phyloP scores from a whole-genome alignment of 805 yeast genomes.

The Danielia reshetovae region DNA sequence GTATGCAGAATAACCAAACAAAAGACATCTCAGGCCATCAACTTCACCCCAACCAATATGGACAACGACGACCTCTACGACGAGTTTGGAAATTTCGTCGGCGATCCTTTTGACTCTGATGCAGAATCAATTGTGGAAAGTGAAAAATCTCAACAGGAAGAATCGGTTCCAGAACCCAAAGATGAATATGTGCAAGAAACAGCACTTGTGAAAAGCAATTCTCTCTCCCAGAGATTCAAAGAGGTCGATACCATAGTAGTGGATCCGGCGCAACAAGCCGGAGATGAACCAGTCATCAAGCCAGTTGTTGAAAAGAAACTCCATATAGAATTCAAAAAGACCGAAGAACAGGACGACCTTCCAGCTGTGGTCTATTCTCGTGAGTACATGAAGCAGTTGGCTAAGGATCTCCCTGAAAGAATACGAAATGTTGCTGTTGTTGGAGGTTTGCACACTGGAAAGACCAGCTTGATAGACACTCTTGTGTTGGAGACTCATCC shows the following conservation, averaged over 20 bases:
- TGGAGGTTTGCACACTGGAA: slow-evolving; percentile 85
- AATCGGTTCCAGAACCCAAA: slow-evolving; percentile 14
- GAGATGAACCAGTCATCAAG: slow-evolving; percentile 59
- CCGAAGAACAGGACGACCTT: slow-evolving; percentile 24
- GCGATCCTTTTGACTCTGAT: slow-evolving; percentile 47
- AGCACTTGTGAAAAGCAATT: slow-evolving; percentile 1
- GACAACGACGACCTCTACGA: slow-evolving; percentile 68
- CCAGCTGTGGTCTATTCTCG: slow-evolving; percentile 63
- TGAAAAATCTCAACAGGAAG: slow-evolving; percentile 15
- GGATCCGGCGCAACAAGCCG: slow-evolving; percentile 13
- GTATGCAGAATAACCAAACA: no score
- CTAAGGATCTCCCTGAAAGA: slow-evolving; percentile 52
- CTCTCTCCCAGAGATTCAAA: slow-evolving; percentile 2
- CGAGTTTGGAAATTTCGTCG: slow-evolving; percentile 73
- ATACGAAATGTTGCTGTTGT: slow-evolving; percentile 70
- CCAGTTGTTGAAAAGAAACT: slow-evolving; percentile 43
- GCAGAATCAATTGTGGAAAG: slow-evolving; percentile 34
- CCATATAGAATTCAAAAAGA: slow-evolving; percentile 34
- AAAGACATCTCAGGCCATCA: not conserved
- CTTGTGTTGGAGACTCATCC: slow-evolving; percentile 64
- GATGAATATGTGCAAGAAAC: slow-evolving; percentile 15
- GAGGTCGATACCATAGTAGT: slow-evolving; percentile 14
- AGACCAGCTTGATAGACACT: slow-evolving; percentile 71
- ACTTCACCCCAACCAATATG: slow-evolving; percentile 24
- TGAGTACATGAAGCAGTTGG: slow-evolving; percentile 51